A percentile compares a stretch with the other conserved stretches of the same genome.
Conservation (phyloP, 2,329 filamentous ascomycete species). For the Aspergillus uvarum region DNA sequence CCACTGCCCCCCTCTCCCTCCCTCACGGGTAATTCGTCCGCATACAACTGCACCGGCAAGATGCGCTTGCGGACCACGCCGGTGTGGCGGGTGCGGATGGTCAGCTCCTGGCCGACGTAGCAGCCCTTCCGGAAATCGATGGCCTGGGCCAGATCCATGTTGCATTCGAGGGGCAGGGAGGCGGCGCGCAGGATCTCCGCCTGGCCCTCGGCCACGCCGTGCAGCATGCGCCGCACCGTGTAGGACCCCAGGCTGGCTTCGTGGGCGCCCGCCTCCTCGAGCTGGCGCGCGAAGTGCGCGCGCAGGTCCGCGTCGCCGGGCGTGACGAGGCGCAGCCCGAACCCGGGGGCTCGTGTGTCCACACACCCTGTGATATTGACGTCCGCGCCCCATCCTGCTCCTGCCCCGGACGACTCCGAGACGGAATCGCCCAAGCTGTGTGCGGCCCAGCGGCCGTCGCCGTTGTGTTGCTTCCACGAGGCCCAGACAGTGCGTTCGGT, state of each 20-base stretch:
- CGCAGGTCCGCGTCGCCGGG: constrained; percentile 37
- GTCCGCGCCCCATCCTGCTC: constrained; percentile 4
- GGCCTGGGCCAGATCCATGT: constrained; percentile 80
- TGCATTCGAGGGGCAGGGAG: constrained; percentile 82
- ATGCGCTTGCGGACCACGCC: constrained; percentile 91
- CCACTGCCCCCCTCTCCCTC: constrained; percentile 46
- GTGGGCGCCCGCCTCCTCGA: constrained; percentile 43
- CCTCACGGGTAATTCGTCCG: constrained; percentile 19
- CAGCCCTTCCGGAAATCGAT: constrained; percentile 96
- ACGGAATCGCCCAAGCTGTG: constrained; percentile 38
- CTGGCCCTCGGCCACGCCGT: constrained; percentile 83
- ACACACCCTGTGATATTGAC: constrained; percentile 35
- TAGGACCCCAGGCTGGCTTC: constrained; percentile 62
- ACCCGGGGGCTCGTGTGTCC: constrained; percentile 42
- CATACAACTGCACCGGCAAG: constrained; percentile 74
- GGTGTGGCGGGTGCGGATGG: constrained; percentile 90
- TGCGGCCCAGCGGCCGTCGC: constrained; percentile 37
- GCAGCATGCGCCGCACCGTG: constrained; percentile 71
- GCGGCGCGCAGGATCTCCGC: constrained; percentile 69
- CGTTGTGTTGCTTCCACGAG: constrained; percentile 62
- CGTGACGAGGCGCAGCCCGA: constrained; percentile 41
- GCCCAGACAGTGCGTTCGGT: constrained; percentile 71
- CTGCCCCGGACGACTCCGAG: constrained; percentile 24
- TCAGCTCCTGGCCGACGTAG: constrained; percentile 95
- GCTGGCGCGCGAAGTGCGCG: constrained; percentile 23